A percentile compares a stretch with the other conserved stretches of the same genome.
Evolutionary conservation across 306 rosid species (phyloP).

Genomic region (Senna tora): DNA sequence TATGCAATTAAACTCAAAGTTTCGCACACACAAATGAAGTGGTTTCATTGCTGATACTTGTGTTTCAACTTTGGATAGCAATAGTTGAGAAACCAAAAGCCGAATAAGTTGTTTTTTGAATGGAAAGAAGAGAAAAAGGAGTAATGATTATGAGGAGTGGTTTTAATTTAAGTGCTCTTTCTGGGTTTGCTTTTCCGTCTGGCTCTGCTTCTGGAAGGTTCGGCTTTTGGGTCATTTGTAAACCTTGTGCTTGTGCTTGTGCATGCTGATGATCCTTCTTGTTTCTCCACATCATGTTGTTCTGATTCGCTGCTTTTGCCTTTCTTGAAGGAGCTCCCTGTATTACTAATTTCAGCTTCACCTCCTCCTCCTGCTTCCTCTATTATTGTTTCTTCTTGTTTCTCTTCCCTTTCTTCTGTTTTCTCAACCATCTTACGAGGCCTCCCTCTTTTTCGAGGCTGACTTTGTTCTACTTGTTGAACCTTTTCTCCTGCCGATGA

Average conservation of each 20-base stretch:
- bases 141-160: not conserved
- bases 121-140: not conserved
- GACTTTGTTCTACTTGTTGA: constrained; percentile 32
- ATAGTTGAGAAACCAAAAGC: constrained; percentile 19
- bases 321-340: constrained; percentile 41
- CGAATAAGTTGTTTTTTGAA: not conserved
- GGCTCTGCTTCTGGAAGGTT: constrained; percentile 68
- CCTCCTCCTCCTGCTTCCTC: not conserved
- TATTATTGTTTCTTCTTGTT: constrained; percentile 10
- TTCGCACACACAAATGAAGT: not conserved
- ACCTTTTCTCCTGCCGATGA: constrained; percentile 53
- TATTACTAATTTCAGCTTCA: constrained; percentile 1
- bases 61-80: not conserved
- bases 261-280: constrained; percentile 43
- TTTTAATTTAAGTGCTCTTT: constrained; percentile 63
- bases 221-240: constrained; percentile 41
- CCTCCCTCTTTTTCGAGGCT: constrained; percentile 81
- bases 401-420: constrained; percentile 20
- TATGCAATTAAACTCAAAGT: not conserved
- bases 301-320: constrained; percentile 32
- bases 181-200: constrained; percentile 85
- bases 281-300: constrained; percentile 2
- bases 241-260: constrained; percentile 16
- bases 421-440: constrained; percentile 72
- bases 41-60: not conserved